Evolutionary conservation across 768 basidiomycete species (phyloP).

Genomic region (Steccherinum ochraceum): DNA sequence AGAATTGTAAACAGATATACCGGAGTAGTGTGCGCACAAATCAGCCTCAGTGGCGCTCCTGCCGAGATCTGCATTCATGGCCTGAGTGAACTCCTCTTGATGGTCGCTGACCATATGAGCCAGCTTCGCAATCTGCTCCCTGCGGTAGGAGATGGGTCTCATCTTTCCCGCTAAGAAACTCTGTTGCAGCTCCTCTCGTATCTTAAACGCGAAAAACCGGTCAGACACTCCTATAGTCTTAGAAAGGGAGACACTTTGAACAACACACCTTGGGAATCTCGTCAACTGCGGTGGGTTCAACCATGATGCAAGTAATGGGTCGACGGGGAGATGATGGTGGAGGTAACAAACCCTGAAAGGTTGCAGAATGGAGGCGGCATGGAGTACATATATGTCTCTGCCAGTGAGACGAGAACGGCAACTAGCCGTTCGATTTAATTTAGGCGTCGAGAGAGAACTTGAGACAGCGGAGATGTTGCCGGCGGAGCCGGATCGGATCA

Average conservation of each 20-base stretch:
- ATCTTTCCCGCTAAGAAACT: constrained; percentile 63
- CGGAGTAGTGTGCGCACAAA: constrained; percentile 30
- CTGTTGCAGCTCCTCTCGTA: constrained; percentile 45
- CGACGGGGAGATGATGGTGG: too few species aligned
- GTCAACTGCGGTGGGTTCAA: constrained; percentile 16
- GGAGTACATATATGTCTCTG: too few species aligned
- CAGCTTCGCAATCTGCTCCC: constrained; percentile 70
- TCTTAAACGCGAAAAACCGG: constrained; percentile 28
- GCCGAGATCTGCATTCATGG: constrained; percentile 57
- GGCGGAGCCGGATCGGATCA: too few species aligned
- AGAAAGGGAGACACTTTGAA: neutral
- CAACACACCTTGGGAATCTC: constrained; percentile 18
- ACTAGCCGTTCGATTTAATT: too few species aligned
- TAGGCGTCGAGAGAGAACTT: too few species aligned
- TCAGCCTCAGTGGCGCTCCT: constrained; percentile 53
- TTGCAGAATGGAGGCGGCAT: too few species aligned
- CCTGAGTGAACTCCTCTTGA: constrained; percentile 46
- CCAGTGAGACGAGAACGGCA: too few species aligned
- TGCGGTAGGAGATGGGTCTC: constrained; percentile 60
- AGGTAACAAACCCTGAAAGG: too few species aligned
- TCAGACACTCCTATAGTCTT: neutral
- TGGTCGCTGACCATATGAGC: constrained; percentile 75
- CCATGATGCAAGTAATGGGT: too few species aligned
- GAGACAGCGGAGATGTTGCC: too few species aligned
- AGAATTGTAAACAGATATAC: neutral